A percentile compares a stretch with the other conserved stretches of the same genome.
phyloP scores from a whole-genome alignment of 768 basidiomycete genomes.

The Cyclocybe aegerita region DNA sequence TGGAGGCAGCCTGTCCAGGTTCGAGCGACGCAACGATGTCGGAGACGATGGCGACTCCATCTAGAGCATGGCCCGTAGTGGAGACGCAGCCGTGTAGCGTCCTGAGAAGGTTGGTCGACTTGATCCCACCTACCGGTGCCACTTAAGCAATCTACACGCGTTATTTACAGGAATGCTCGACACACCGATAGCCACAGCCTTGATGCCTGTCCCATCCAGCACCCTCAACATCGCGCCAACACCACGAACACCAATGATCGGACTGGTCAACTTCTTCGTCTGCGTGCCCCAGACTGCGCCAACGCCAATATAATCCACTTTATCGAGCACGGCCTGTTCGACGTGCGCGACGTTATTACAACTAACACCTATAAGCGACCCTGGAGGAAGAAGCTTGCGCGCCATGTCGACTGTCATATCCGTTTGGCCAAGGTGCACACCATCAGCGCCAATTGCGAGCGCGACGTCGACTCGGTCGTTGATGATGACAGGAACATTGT shows the following conservation, averaged over 20 bases:
- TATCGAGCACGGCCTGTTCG: constrained; percentile 54
- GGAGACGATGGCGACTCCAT: constrained; percentile 88
- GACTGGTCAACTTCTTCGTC: constrained; percentile 71
- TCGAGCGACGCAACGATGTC: constrained; percentile 72
- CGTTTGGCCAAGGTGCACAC: constrained; percentile 88
- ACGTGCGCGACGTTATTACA: constrained; percentile 72
- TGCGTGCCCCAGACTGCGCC: constrained; percentile 81
- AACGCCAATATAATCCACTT: constrained; percentile 86
- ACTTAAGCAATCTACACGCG: neutral
- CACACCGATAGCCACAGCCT: constrained; percentile 85
- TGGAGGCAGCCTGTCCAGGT: constrained; percentile 51
- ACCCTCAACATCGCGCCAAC: constrained; percentile 65
- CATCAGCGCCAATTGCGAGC: constrained; percentile 70
- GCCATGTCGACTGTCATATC: constrained; percentile 77
- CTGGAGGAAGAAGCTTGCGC: constrained; percentile 63
- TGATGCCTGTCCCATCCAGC: constrained; percentile 62
- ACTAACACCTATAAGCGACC: constrained; percentile 77
- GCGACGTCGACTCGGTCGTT: constrained; percentile 89
- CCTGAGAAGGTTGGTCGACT: constrained; percentile 71
- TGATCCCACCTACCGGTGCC: constrained; percentile 75
- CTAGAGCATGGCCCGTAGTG: constrained; percentile 52
- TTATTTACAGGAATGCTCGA: neutral
- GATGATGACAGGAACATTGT: constrained; percentile 82
- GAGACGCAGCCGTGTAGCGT: constrained; percentile 74
- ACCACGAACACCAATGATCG: constrained; percentile 70